Percentiles rank a stretch among this genome's conserved stretches.
These are phyloP conservation scores for Amanita pallidorosea DNA, from an alignment of 768 basidiomycete genomes.

Conservation along the genomic window DNA sequence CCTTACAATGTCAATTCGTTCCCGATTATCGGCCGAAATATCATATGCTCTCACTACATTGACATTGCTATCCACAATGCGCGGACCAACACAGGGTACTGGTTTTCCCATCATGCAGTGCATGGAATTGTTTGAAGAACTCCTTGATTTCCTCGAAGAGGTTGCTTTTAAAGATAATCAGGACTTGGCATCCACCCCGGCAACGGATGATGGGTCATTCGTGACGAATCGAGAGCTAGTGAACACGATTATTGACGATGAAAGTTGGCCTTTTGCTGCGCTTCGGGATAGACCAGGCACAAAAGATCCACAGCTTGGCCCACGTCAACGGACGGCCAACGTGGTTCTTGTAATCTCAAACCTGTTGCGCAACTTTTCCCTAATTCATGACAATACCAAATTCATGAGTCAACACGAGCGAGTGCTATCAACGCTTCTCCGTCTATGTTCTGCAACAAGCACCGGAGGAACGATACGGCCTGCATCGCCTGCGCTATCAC, in stretches of 20 bases:
- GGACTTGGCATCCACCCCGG: slow-evolving; percentile 11
- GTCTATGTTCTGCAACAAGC: slow-evolving; percentile 45
- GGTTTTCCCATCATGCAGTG: slow-evolving; percentile 74
- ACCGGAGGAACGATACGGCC: slow-evolving; percentile 26
- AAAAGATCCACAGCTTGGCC: slow-evolving; percentile 40
- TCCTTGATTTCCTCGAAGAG: slow-evolving; percentile 82
- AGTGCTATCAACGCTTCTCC: slow-evolving; percentile 56
- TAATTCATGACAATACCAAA: slow-evolving; percentile 56
- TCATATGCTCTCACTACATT: slow-evolving; percentile 87
- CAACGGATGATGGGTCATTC: slow-evolving; percentile 26
- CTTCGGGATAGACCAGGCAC: slow-evolving; percentile 37
- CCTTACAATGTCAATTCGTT: slow-evolving; percentile 89
- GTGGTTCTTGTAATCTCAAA: slow-evolving; percentile 61
- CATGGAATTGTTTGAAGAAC: slow-evolving; percentile 73
- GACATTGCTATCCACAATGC: slow-evolving; percentile 71
- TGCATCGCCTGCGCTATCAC: slow-evolving; percentile 48
- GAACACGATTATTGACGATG: slow-evolving; percentile 44
- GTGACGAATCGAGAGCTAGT: slow-evolving; percentile 60
- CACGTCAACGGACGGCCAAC: slow-evolving; percentile 57
- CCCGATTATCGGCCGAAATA: slow-evolving; percentile 71
- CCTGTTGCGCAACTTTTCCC: slow-evolving; percentile 81
- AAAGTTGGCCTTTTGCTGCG: slow-evolving; percentile 48
- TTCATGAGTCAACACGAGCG: slow-evolving; percentile 57
- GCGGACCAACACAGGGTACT: slow-evolving; percentile 45
- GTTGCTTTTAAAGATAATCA: slow-evolving; percentile 52